Evolutionary conservation across 2,329 filamentous ascomycete genomes (phyloP).

Genomic region (Claviceps sp.): DNA sequence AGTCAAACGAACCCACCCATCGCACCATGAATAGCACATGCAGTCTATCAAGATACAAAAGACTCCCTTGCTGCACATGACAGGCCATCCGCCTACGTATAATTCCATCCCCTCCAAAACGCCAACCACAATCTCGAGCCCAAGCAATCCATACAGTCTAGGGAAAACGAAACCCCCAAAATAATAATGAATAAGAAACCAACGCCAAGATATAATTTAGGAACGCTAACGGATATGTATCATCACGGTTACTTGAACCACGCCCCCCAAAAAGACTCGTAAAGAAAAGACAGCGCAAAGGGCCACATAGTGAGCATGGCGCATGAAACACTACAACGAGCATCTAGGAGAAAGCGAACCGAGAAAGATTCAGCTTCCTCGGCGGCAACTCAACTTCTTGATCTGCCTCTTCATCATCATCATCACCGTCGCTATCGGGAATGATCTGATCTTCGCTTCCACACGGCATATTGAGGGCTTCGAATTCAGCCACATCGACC

Average conservation of each 20-base stretch:
- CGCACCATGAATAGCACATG: neutral
- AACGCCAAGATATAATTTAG: slow-evolving; percentile 7
- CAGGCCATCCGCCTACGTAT: neutral
- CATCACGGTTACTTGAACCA: no score
- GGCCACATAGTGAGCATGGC: neutral
- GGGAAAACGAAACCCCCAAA: neutral
- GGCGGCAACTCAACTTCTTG: slow-evolving; percentile 19
- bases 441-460: slow-evolving; percentile 47
- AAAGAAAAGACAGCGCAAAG: neutral
- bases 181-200: neutral
- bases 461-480: slow-evolving; percentile 31
- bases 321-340: slow-evolving; percentile 1
- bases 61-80: no score
- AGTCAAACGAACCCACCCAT: neutral
- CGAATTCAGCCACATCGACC: slow-evolving; percentile 39
- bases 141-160: neutral
- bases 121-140: neutral
- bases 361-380: slow-evolving; percentile 32
- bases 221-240: neutral
- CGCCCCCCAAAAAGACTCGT: neutral
- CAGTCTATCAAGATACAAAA: no score
- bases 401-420: slow-evolving; percentile 29
- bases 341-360: slow-evolving; percentile 28
- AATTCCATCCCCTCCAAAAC: neutral
- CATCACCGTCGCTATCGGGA: slow-evolving; percentile 38